These are phyloP conservation scores for Datisca glomerata DNA, from an alignment of 306 rosid genomes.

Conservation along the genomic window DNA sequence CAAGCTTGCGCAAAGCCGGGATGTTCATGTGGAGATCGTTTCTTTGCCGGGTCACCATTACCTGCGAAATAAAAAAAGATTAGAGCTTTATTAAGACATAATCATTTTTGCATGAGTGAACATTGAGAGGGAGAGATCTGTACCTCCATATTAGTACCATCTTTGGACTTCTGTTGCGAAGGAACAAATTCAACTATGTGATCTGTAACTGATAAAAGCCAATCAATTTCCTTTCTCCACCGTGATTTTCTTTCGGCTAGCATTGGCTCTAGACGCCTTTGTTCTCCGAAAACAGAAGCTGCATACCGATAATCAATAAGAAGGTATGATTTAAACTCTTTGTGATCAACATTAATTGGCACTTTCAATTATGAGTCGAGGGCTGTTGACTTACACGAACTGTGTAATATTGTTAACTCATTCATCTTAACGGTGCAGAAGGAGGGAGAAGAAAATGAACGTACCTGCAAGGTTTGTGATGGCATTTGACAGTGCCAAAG, in stretches of 20 bases:
- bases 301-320: slow-evolving; percentile 5
- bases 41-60: slow-evolving; percentile 89
- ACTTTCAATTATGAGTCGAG: too few relatives aligned
- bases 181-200: slow-evolving; percentile 90
- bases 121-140: slow-evolving; percentile 4
- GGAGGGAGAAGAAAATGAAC: not conserved
- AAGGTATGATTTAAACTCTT: not conserved
- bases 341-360: not conserved
- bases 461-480: slow-evolving; percentile 95
- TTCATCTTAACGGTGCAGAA: too few relatives aligned
- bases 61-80: slow-evolving; percentile 31
- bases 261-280: slow-evolving; percentile 82
- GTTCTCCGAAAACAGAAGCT: slow-evolving; percentile 97
- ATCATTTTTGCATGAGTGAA: not conserved
- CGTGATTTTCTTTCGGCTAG: slow-evolving; percentile 51
- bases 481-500: slow-evolving; percentile 96
- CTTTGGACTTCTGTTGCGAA: slow-evolving; percentile 61
- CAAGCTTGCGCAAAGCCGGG: slow-evolving; percentile 85
- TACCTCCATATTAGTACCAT: slow-evolving; percentile 90
- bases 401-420: too few relatives aligned
- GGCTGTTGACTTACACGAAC: too few relatives aligned
- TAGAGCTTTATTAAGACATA: slow-evolving; percentile 2
- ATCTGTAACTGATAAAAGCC: slow-evolving; percentile 78
- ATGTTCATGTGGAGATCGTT: slow-evolving; percentile 94
- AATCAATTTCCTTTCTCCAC: slow-evolving; percentile 85